Evolutionary conservation across 441 rosid species (phyloP).

Genomic region (Erodium chrysanthum): DNA sequence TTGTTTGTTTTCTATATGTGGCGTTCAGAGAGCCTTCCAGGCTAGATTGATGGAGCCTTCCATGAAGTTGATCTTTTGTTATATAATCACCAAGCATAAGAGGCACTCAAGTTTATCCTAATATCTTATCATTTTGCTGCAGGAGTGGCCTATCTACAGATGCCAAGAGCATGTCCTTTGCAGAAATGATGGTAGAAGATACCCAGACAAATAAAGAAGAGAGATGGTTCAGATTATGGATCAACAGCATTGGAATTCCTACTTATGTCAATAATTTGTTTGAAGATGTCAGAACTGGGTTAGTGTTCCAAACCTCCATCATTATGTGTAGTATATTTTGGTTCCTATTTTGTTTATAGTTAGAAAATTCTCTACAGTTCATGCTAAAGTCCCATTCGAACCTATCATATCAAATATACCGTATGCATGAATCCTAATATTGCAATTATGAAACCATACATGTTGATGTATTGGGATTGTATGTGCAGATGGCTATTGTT

Average conservation of each 20-base stretch:
- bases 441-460: background rate
- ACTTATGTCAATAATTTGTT: constrained; percentile 53
- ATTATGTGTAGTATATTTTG: background rate
- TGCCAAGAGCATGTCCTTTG: constrained; percentile 41
- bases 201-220: constrained; percentile 54
- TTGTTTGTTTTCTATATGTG: background rate
- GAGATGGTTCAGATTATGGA: constrained; percentile 66
- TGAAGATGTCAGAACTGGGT: constrained; percentile 72
- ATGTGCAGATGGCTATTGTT: constrained; percentile 55
- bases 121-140: constrained; percentile 19
- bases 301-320: constrained; percentile 13
- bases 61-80: background rate
- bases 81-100: background rate
- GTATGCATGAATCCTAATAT: background rate
- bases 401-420: background rate
- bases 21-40: background rate
- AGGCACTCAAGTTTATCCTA: background rate
- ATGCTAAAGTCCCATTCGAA: background rate
- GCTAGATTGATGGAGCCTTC: background rate
- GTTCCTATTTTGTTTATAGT: too few relatives aligned
- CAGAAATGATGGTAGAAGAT: constrained; percentile 76
- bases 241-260: constrained; percentile 55
- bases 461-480: background rate
- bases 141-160: constrained; percentile 63
- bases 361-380: background rate